These are phyloP conservation scores for Panicum miliaceum DNA, from an alignment of 176 grass and related monocot species.

Conservation along the genomic window DNA sequence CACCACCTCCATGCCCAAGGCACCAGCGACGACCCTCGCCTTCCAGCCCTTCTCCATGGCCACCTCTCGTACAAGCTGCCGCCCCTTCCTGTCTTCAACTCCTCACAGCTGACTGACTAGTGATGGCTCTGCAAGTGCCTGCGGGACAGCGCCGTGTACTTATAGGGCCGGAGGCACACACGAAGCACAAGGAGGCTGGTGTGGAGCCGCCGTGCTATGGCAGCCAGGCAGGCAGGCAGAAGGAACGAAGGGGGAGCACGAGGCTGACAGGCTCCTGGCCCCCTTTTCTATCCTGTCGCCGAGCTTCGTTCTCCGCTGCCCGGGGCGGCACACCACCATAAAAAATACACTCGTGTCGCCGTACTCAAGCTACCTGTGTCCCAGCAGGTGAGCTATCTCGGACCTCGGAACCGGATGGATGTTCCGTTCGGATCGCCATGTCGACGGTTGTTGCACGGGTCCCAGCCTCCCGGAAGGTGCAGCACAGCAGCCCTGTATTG, in stretches of 20 bases:
- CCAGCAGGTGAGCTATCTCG: slow-evolving; percentile 51
- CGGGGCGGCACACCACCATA: slow-evolving; percentile 14
- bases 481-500: not conserved
- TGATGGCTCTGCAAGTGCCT: not conserved
- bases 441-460: slow-evolving; percentile 42
- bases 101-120: not conserved
- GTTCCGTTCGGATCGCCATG: slow-evolving; percentile 4
- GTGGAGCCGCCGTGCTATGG: slow-evolving; percentile 52
- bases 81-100: not conserved
- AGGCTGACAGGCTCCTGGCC: slow-evolving; percentile 67
- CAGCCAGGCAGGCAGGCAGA: slow-evolving; percentile 30
- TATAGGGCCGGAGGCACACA: slow-evolving; percentile 58
- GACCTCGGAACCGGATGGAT: slow-evolving; percentile 39
- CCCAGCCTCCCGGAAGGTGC: slow-evolving; percentile 36
- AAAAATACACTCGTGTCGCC: slow-evolving; percentile 29
- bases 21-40: slow-evolving; percentile 28
- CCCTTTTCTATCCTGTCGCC: slow-evolving; percentile 45
- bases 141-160: slow-evolving; percentile 20
- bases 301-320: slow-evolving; percentile 28
- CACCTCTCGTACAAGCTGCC: slow-evolving; percentile 14
- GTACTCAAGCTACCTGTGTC: slow-evolving; percentile 40
- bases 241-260: slow-evolving; percentile 56
- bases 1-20: slow-evolving; percentile 39
- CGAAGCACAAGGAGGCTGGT: slow-evolving; percentile 66
- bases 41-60: slow-evolving; percentile 58